Evolutionary conservation across 2,329 filamentous ascomycete genomes (phyloP), one percentile per base, ranked within the genome.

Genomic region (Periconia sp.): DNA sequence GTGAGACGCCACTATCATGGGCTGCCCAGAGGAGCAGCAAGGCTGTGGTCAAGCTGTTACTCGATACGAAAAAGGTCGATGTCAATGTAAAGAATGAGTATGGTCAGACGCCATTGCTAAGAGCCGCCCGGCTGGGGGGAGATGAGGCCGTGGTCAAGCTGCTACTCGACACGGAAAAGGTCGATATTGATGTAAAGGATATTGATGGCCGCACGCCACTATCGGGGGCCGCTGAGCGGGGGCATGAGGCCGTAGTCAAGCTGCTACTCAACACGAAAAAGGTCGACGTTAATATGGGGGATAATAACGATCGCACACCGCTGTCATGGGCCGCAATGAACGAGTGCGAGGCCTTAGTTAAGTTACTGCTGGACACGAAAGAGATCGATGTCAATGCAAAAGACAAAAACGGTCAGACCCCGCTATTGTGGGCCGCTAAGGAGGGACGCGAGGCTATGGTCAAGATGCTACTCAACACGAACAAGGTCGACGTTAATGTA

Each of bases 401-500:
- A 19, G 36, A 39, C 17, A 13, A 23, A 15, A 17, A 13, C 35
- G 35, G 35, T 26, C 15, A 5, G n/a, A 36, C 33, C 9, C 33
- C 21, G 33, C 35, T 37, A 10, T 37, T 4, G 22, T 37, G 35
- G 35, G 35, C 35, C 4, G 5, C 15, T 5, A 4, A 26, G 15
- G 29, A 37, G 9, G 22, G 35, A 15, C 15, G 19, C 22, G 35
- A 37, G 35, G 35, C 35, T 22, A 24, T 37, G 10, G 21, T 36
- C 21, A 24, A 24, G 18, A 17, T 33, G 5, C 25, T 28, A 13
- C 25, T 28, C 25, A 4, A 8, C 7, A 36, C 18, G 4, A 21
- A 21, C 33, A 36, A 36, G 21, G 33, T 36, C 18, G 21, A 36
- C 33, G 33, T 36, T 24, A n/a, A 36, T 21, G 12, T 24, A 19